Base-by-base conservation (phyloP, 306 rosid species). In the Canavalia ensiformis region DNA sequence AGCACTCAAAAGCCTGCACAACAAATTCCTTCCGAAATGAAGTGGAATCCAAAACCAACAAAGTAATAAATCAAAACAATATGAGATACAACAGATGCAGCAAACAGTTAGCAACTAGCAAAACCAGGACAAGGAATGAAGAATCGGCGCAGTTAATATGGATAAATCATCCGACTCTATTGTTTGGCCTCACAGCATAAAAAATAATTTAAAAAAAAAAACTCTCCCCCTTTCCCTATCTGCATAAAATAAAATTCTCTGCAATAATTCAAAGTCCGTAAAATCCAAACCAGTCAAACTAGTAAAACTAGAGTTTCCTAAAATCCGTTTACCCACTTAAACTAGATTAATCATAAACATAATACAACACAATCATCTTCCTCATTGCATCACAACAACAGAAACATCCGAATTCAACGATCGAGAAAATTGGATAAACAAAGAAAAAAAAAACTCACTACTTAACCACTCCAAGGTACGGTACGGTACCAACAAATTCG, bases 1-100 rank as follows among this genome's bases (percentile, higher is more conserved):
- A 25, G 69, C 75, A 90, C 70, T 74, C 73, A 78, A 78, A 81
- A 74, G 37, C 79, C 66, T 8, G 75, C 82, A 77, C 84, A 63
- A 75, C 76, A 76, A 78, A 85, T 76, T 68, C 70, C 72, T 76
- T n/a, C 30, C 65, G 67, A 85, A 79, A 89, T 83, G 73, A 76
- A 67, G 88, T 28, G 44, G 47, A 78, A 80, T 86, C 92, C 90
- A 75, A 69, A 81, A 29, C 52, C 77, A 70, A 44, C 47, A 73
- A 69, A 47, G 51, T 0, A 55, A n/a, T 8, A 33, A 54, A 45
- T 39, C 42, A 35, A 60, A 68, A 67, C 41, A 68, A 3, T 13
- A 39, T 44, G 47, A 69, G 72, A 84, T 52, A 44, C 66, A 81
- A 87, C 47, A 35, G 8, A 18, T 52, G 18, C 58, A 86, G 45